Conservation (phyloP, 2,329 filamentous ascomycete species). For the Pseudopyricularia javanii region DNA sequence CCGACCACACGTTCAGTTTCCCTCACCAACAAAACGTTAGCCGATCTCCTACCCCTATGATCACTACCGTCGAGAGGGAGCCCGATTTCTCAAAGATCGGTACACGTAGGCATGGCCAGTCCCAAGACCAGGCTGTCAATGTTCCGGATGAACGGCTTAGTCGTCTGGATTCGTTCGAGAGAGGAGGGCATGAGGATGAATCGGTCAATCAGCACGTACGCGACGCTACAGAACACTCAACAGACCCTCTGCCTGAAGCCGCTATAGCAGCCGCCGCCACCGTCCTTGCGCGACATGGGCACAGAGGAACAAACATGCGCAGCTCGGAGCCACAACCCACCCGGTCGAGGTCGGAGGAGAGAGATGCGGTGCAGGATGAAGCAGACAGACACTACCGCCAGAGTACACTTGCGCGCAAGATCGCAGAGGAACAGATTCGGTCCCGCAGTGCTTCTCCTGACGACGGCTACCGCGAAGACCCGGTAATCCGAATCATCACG, state of each 20-base stretch:
- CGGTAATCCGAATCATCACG: slow-evolving; percentile 36
- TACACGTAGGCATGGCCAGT: slow-evolving; percentile 5
- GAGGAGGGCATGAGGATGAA: slow-evolving; percentile 29
- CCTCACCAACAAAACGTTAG: slow-evolving; percentile 24
- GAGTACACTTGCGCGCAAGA: slow-evolving; percentile 37
- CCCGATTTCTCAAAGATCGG: slow-evolving; percentile 31
- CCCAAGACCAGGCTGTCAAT: neutral
- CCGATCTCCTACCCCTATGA: slow-evolving; percentile 32
- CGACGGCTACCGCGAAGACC: slow-evolving; percentile 36
- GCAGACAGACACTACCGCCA: slow-evolving; percentile 47
- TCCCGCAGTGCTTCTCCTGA: slow-evolving; percentile 39
- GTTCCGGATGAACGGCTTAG: slow-evolving; percentile 25
- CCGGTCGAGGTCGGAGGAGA: slow-evolving; percentile 8
- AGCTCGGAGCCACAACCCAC: slow-evolving; percentile 19
- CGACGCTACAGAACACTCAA: slow-evolving; percentile 32
- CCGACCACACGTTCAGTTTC: slow-evolving; percentile 37
- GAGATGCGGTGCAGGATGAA: slow-evolving; percentile 35
- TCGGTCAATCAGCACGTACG: slow-evolving; percentile 18
- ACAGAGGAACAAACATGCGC: slow-evolving; percentile 13
- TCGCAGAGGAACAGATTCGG: slow-evolving; percentile 39
- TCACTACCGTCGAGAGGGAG: slow-evolving; percentile 41
- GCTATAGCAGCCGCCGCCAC: slow-evolving; percentile 33
- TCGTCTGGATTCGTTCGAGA: slow-evolving; percentile 37
- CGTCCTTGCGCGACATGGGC: slow-evolving; percentile 22
- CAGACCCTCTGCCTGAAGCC: slow-evolving; percentile 30